These are phyloP conservation scores for Euphrasia confusa DNA, from an alignment of 257 asterid genomes.

Conservation along the genomic window DNA sequence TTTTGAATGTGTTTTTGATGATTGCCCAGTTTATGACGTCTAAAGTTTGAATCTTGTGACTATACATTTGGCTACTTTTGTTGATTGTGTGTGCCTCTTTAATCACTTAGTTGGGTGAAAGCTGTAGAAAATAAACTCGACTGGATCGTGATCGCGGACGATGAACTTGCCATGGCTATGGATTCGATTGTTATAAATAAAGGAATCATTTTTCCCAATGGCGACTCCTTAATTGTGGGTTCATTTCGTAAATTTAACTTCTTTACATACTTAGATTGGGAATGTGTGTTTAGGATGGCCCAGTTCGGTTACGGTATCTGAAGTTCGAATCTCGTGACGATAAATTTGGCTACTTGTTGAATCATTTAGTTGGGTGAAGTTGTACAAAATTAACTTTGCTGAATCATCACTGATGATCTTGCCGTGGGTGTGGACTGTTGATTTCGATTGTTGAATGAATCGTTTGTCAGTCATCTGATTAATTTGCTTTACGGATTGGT, in stretches of 20 bases:
- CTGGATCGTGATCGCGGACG: constrained; percentile 2
- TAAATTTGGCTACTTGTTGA: constrained; percentile 8
- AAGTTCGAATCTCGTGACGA: constrained; percentile 7
- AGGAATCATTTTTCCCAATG: not conserved
- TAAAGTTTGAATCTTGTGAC: constrained; percentile 12
- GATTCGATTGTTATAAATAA: constrained; percentile 7
- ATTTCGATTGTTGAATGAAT: constrained; percentile 11
- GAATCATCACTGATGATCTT: constrained; percentile 8
- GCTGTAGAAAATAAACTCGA: not conserved
- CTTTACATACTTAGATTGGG: constrained; percentile 8
- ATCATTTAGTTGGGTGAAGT: constrained; percentile 20
- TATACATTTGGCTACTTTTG: constrained; percentile 9
- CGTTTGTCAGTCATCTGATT: constrained; percentile 17
- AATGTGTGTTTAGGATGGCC: constrained; percentile 23
- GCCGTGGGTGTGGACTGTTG: not conserved
- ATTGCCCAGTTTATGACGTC: constrained; percentile 22
- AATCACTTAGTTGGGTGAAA: constrained; percentile 21
- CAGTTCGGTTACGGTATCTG: constrained; percentile 18
- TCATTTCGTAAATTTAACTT: not conserved
- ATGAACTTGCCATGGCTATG: constrained; percentile 1
- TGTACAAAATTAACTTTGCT: not conserved
- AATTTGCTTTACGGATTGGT: constrained; percentile 14
- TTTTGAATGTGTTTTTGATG: constrained; percentile 23
- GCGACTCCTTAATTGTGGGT: constrained; percentile 19
- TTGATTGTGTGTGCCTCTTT: constrained; percentile 1